These are phyloP conservation scores for Lepidium sativum DNA, from an alignment of 345 rosid species.

Conservation along the genomic window DNA sequence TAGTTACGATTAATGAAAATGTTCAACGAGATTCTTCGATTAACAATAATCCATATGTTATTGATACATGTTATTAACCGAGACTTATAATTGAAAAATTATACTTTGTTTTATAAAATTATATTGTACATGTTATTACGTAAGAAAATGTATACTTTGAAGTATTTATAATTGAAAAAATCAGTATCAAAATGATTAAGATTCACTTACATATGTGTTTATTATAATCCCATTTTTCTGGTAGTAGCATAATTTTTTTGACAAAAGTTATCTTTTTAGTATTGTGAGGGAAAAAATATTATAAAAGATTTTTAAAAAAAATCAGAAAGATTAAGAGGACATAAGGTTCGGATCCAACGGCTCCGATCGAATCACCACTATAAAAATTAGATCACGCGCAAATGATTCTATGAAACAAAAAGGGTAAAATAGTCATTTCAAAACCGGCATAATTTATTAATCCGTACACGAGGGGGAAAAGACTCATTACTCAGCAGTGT, in stretches of 20 bases:
- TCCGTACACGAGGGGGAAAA: slow-evolving; percentile 30
- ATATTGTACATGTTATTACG: neutral
- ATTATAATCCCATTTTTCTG: neutral
- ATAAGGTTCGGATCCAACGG: slow-evolving; percentile 12
- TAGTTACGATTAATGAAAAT: too few species aligned
- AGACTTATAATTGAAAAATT: too few species aligned
- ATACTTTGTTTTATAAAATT: neutral
- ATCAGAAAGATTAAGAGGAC: neutral
- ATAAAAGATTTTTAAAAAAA: too few species aligned
- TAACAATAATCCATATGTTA: too few species aligned
- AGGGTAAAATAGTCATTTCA: slow-evolving; percentile 31
- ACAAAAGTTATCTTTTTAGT: too few species aligned
- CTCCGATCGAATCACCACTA: neutral
- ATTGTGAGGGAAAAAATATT: too few species aligned
- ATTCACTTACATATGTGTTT: neutral
- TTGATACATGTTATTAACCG: too few species aligned
- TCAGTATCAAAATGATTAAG: neutral
- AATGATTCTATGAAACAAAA: neutral
- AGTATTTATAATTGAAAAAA: neutral
- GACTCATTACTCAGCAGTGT: slow-evolving; percentile 19
- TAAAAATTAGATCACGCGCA: slow-evolving; percentile 20
- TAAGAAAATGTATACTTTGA: too few species aligned
- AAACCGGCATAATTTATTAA: slow-evolving; percentile 12
- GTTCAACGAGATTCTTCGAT: too few species aligned
- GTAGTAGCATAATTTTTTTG: neutral